Percentiles rank a stretch among this genome's conserved stretches.
Evolutionary conservation across 2,329 filamentous ascomycete species (phyloP).

Genomic region (Claviceps citrina): DNA sequence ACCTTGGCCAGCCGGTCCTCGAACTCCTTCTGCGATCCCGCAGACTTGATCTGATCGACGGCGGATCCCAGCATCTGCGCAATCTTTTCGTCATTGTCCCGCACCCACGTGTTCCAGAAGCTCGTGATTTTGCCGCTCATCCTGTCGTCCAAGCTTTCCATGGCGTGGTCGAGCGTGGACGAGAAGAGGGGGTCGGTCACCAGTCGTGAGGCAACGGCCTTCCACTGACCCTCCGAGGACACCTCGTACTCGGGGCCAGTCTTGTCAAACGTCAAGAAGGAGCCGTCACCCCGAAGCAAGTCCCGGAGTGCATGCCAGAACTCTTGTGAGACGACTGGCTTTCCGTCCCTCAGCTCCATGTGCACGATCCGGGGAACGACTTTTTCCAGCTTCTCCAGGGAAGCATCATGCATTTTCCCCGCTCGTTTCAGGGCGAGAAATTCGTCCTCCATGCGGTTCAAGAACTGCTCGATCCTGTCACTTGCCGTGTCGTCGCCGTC

Average conservation of each 20-base stretch:
- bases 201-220: conserved; percentile 27
- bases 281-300: conserved; percentile 33
- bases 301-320: conserved; percentile 54
- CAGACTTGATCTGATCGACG: conserved; percentile 20
- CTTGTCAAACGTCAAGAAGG: conserved; percentile 31
- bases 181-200: conserved; percentile 18
- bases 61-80: conserved; percentile 16
- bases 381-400: conserved; percentile 28
- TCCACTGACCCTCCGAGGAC: conserved; percentile 32
- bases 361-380: conserved; percentile 42
- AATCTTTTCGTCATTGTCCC: conserved; percentile 30
- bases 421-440: conserved; percentile 17
- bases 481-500: conserved; percentile 9
- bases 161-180: conserved; percentile 13
- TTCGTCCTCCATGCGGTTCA: conserved; percentile 16
- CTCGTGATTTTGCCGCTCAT: conserved; percentile 19
- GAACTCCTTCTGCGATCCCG: conserved; percentile 19
- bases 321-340: conserved; percentile 37
- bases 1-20: conserved; percentile 21
- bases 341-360: conserved; percentile 37
- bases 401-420: conserved; percentile 20
- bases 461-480: conserved; percentile 11
- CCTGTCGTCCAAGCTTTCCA: conserved; percentile 13
- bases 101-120: conserved; percentile 38
- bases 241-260: conserved; percentile 21